Evolutionary conservation across 768 basidiomycete genomes (phyloP).

Genomic region (Coprinellus aureogranulatus): DNA sequence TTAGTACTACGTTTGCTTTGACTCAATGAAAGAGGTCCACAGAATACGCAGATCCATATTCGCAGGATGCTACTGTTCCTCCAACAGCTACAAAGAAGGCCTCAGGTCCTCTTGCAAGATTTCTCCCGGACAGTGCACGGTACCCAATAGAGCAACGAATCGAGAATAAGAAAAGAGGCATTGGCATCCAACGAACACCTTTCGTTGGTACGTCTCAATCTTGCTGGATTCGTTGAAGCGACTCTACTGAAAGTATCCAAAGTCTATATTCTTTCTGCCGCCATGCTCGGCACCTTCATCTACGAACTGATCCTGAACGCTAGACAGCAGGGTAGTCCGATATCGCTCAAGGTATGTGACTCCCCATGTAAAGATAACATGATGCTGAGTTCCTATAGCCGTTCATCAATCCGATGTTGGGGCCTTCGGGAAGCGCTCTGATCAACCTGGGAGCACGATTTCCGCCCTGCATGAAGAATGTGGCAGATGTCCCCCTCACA

Average conservation of each 20-base stretch:
- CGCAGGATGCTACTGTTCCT: constrained; percentile 13
- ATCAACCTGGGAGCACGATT: constrained; percentile 90
- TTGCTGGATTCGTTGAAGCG: background rate
- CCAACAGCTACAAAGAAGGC: constrained; percentile 11
- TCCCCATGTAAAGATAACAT: background rate
- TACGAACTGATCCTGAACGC: constrained; percentile 80
- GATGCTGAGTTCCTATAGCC: constrained; percentile 44
- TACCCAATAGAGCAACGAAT: constrained; percentile 79
- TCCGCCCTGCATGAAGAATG: constrained; percentile 86
- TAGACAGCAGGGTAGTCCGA: constrained; percentile 72
- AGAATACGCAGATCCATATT: constrained; percentile 67
- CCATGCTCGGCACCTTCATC: constrained; percentile 76
- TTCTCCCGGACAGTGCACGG: constrained; percentile 42
- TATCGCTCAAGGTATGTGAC: constrained; percentile 73
- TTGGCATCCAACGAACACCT: constrained; percentile 79
- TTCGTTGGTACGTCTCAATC: constrained; percentile 55
- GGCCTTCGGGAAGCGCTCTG: constrained; percentile 79
- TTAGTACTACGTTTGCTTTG: background rate
- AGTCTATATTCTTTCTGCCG: constrained; percentile 64
- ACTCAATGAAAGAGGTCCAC: background rate
- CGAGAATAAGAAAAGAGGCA: constrained; percentile 81
- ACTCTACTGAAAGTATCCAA: constrained; percentile 9
- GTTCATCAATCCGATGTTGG: constrained; percentile 84
- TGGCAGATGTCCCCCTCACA: constrained; percentile 53
- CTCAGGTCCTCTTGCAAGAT: constrained; percentile 31